Evolutionary conservation across 2,329 filamentous ascomycete species (phyloP).

Genomic region (Aspergillus sp.): DNA sequence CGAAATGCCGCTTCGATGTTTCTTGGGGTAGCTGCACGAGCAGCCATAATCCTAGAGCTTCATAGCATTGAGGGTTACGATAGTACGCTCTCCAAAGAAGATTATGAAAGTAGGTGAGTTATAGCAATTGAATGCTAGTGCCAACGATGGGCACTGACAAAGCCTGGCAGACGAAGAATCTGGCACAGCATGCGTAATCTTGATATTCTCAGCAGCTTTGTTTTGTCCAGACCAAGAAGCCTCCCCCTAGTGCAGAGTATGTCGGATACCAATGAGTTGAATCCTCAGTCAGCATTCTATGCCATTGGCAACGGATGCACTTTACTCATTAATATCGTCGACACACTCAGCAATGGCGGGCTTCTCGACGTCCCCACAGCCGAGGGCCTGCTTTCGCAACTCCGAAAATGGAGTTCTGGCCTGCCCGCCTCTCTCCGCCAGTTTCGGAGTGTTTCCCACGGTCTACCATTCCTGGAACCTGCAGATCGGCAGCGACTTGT

Average conservation of each 20-base stretch:
- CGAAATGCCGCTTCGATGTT: constrained; percentile 12
- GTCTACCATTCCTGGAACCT: neutral
- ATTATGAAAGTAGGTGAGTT: no score
- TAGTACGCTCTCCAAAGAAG: no score
- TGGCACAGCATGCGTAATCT: neutral
- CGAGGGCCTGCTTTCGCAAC: neutral
- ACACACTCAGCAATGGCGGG: neutral
- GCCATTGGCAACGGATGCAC: neutral
- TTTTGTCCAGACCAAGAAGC: neutral
- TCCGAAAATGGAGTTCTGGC: neutral
- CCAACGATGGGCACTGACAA: no score
- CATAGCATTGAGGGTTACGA: neutral
- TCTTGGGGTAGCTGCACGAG: constrained; percentile 4
- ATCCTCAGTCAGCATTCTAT: neutral
- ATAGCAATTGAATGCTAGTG: no score
- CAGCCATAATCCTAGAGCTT: constrained; percentile 8
- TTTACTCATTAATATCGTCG: neutral
- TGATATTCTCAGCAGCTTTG: neutral
- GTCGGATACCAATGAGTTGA: neutral
- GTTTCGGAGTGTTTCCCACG: neutral
- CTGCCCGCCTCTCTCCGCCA: neutral
- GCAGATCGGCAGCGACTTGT: constrained; percentile 25
- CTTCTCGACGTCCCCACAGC: neutral
- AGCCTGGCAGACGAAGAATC: neutral
- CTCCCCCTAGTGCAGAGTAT: neutral